phyloP scores from a whole-genome alignment of 2,329 filamentous ascomycete species.

The Fusarium xylarioides region DNA sequence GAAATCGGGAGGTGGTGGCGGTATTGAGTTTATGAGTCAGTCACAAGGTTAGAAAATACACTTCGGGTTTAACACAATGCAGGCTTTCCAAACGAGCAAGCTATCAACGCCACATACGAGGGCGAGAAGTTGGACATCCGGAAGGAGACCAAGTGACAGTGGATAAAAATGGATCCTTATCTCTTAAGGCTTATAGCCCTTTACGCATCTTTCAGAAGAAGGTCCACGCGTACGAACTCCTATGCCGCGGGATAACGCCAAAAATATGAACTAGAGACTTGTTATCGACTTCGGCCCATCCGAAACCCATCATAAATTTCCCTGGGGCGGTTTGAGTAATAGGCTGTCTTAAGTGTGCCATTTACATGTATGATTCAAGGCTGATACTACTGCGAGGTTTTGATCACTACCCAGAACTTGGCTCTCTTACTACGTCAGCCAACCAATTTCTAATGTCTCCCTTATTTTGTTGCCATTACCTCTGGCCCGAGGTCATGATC shows the following conservation, averaged over 20 bases:
- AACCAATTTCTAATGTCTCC: background rate
- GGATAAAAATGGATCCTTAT: background rate
- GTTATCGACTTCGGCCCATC: accelerated
- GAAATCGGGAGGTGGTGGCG: background rate
- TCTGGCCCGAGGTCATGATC: background rate
- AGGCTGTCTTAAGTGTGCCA: accelerated
- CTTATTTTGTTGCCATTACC: background rate
- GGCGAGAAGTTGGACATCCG: background rate
- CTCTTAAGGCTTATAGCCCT: accelerated
- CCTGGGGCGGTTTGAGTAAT: too few species aligned
- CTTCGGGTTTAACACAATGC: too few species aligned
- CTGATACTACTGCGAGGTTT: background rate
- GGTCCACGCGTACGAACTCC: background rate
- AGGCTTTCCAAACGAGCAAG: background rate
- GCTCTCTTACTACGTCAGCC: background rate
- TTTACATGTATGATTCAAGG: background rate
- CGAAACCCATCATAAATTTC: background rate
- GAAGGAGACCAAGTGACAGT: background rate
- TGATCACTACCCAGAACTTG: accelerated
- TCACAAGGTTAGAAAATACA: background rate
- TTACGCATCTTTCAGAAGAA: background rate
- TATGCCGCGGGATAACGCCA: background rate
- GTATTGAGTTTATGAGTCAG: background rate
- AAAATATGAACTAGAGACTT: background rate
- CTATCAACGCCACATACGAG: accelerated